Evolutionary conservation across 2,329 filamentous ascomycete species (phyloP), one percentile per base, ranked within the genome.

Genomic region (Phaeosphaeria sp.): DNA sequence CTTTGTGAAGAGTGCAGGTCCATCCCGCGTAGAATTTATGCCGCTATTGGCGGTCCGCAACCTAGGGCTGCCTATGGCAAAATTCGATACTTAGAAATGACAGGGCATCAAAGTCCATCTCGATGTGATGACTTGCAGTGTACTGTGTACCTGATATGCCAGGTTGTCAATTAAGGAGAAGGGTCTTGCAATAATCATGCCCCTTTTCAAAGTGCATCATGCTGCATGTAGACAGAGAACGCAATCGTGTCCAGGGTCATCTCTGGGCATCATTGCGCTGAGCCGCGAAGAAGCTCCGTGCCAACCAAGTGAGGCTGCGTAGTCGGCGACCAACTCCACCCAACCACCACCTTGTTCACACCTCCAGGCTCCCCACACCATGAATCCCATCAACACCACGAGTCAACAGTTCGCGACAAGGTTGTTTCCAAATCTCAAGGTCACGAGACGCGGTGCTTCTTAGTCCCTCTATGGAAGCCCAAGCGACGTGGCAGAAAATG

Each of bases 231-330:
- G 49, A 45, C 57, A 57, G 17, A 30, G 40, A 55, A 57, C 51
- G 46, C 30, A 51, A 33, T 36, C 36, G 40, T 43, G 30, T 40
- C 42, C 11, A 30, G 47, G 49, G 40, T 51, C n/a, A n/a, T 43
- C 42, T 25, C 25, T 39, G 36, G 47, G 33, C 24, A 44, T 39
- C 39, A 45, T 15, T 43, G 53, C 52, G 49, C 55, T 51, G 46
- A 33, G 51, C 21, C 55, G 55, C 48, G 27, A 49, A 53, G 48
- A 49, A 40, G 20, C 52, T 43, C 68, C 61, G 62, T 59, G 53
- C 67, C 61, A 71, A 72, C 69, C 51, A 63, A 66, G 55, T 65
- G 65, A 68, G 59, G 66, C 68, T 66, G 51, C 44, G 30, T 64
- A 59, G 66, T 72, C 66, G 68, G 59, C 69, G 69, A 73, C 56